Evolutionary conservation across 306 rosid species (phyloP), one percentile per base, ranked within the genome.

Genomic region (Malus fusca): DNA sequence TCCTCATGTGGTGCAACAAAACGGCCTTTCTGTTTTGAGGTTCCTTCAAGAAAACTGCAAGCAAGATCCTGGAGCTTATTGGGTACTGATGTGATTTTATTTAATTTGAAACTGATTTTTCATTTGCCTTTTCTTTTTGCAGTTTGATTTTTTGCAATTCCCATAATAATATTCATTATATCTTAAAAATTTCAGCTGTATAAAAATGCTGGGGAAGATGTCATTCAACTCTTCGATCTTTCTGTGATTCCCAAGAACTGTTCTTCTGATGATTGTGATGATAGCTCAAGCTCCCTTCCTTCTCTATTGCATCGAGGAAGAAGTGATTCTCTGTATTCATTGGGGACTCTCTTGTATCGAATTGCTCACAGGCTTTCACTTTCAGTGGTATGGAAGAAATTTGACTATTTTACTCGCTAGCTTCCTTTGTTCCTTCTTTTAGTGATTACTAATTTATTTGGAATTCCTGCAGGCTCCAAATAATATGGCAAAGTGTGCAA

Each of bases 1-100:
- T 85, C 98, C 98, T 58, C 66, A 90, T 73, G 98, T 92, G 73
- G 93, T 94, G 78, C 97, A 94, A 85, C 96, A 94, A 78, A 94
- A 94, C 82, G 98, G 98, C 82, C 91, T 88, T 60, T 90, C 98
- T 77, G 97, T 94, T 89, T 84, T 92, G 90, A 92, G 98, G 87
- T 94, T 94, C 84, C 96, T 94, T 82, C 96, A 77, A 82, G 98
- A 94, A 70, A 94, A 94, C 82, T 94, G 98, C 92, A 92, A 88
- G 82, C 96, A 94, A 90, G 98, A 94, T 78, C 98, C 97, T 67
- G 98, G 96, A 72, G 93, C 96, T 72, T 94, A 94, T 87, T 94
- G 98, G 98, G 98, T 94, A 88, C 71, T 69, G 80, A 62, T 43
- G 63, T 75, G 69, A 51, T 81, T 23, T 74, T 44, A 60, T 56